Conservation (phyloP, 2,329 filamentous ascomycete genomes). For the Fusarium kyushuense region DNA sequence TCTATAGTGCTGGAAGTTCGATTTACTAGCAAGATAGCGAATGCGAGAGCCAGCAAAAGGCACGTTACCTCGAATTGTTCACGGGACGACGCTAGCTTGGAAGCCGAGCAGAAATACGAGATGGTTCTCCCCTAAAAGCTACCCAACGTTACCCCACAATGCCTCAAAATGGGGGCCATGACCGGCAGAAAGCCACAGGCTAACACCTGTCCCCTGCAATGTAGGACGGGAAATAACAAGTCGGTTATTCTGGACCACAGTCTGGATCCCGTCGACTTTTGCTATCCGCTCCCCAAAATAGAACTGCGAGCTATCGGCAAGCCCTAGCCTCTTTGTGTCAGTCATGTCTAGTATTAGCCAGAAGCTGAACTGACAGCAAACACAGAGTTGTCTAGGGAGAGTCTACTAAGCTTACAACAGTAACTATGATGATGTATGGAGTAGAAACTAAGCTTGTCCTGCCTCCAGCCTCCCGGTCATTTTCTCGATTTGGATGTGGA, state of each 20-base stretch:
- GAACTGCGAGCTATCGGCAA: constrained; percentile 13
- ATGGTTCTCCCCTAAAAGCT: constrained; percentile 19
- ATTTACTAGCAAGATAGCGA: background rate
- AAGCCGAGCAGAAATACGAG: constrained; percentile 41
- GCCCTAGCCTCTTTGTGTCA: constrained; percentile 22
- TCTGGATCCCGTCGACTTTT: constrained; percentile 20
- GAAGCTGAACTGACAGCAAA: constrained; percentile 10
- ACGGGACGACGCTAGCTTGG: constrained; percentile 25
- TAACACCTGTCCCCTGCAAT: constrained; percentile 6
- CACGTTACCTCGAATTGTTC: constrained; percentile 32
- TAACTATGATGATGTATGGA: constrained; percentile 35
- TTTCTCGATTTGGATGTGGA: constrained; percentile 33
- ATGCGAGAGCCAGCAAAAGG: constrained; percentile 12
- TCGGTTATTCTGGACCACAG: constrained; percentile 30
- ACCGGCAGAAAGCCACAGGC: constrained; percentile 16
- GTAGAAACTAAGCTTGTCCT: constrained; percentile 18
- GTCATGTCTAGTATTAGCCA: background rate
- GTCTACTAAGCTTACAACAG: constrained; percentile 7
- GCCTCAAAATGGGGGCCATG: constrained; percentile 21
- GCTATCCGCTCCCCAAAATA: constrained; percentile 37
- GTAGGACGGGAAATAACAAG: constrained; percentile 17
- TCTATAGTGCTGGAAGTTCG: background rate
- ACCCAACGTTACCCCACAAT: constrained; percentile 40
- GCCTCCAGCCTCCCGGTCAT: constrained; percentile 30
- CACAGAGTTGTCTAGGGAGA: background rate